Percentiles rank a stretch among this genome's conserved stretches.
These are phyloP conservation scores for Fusarium solani-melongenae DNA, from an alignment of 2,329 filamentous ascomycete genomes.

Conservation along the genomic window DNA sequence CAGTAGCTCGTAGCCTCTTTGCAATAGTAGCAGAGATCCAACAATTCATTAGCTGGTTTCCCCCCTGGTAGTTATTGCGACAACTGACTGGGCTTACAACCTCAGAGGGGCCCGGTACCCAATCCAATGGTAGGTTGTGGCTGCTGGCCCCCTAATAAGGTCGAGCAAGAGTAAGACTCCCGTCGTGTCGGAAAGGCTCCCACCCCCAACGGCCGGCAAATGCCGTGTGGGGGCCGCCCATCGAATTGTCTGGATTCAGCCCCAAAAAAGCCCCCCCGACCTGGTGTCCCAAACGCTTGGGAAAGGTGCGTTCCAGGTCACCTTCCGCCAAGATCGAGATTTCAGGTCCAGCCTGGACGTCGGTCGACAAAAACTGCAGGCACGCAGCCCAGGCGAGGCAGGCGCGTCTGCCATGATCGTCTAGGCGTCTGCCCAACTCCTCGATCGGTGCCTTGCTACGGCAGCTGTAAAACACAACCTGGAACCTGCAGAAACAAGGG, in stretches of 20 bases:
- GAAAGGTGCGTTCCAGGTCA: conserved; percentile 5
- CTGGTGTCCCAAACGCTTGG: conserved; percentile 33
- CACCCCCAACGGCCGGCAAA: conserved; percentile 33
- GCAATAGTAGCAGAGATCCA: not conserved
- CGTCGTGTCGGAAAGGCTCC: not conserved
- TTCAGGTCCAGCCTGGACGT: conserved; percentile 7
- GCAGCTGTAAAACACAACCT: not conserved
- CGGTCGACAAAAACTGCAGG: conserved; percentile 16
- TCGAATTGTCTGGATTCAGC: conserved; percentile 34
- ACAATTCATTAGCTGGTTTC: not conserved
- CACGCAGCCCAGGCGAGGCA: not conserved
- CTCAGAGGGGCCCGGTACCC: not conserved
- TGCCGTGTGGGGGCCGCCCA: conserved; percentile 25
- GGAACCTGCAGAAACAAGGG: not conserved
- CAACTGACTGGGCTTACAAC: not conserved
- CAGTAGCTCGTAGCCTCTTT: not conserved
- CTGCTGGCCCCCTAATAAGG: not conserved
- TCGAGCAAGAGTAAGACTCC: not conserved
- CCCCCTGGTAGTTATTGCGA: not conserved
- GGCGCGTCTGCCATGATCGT: conserved; percentile 3
- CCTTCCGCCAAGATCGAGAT: conserved; percentile 35
- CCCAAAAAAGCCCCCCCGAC: conserved; percentile 17
- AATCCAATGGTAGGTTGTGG: conserved; percentile 1
- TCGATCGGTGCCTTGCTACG: not conserved
- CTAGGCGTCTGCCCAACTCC: not conserved